Percentiles rank a stretch among this genome's conserved stretches.
Evolutionary conservation across 768 basidiomycete species (phyloP).

Genomic region (Rhodotorula sphaerocarpa): DNA sequence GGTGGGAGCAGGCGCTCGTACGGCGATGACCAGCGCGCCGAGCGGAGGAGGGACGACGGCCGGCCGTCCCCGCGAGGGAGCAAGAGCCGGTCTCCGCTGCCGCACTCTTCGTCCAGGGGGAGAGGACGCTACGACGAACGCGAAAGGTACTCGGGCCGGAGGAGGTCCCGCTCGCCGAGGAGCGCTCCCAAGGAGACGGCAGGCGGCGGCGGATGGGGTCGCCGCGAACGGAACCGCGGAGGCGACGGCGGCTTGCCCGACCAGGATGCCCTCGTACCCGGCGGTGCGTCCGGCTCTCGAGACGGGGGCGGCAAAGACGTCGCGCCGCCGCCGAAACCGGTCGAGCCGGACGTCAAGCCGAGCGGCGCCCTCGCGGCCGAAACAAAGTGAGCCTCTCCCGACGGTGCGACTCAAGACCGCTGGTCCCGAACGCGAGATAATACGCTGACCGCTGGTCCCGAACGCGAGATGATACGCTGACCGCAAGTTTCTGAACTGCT

Average conservation of each 20-base stretch:
- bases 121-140: too few species aligned
- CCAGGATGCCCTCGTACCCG: conserved; percentile 10
- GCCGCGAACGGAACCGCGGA: background rate
- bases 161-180: conserved; percentile 7
- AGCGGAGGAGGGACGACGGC: too few species aligned
- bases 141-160: conserved; percentile 10
- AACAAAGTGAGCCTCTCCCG: conserved; percentile 65
- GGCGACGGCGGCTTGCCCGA: conserved; percentile 1
- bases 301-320: conserved; percentile 42
- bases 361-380: conserved; percentile 91
- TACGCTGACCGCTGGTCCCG: too few species aligned
- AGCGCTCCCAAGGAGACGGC: too few species aligned
- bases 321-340: conserved; percentile 46
- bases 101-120: background rate
- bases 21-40: too few species aligned
- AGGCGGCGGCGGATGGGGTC: conserved; percentile 18
- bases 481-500: too few species aligned
- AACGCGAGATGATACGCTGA: too few species aligned
- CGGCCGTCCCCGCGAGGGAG: too few species aligned
- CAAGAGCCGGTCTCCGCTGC: conserved; percentile 4
- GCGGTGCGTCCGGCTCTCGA: background rate
- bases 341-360: conserved; percentile 78
- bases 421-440: too few species aligned
- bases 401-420: too few species aligned
- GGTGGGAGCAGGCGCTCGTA: background rate